Conservation (phyloP, 345 rosid species). For the Brassica carinata region DNA sequence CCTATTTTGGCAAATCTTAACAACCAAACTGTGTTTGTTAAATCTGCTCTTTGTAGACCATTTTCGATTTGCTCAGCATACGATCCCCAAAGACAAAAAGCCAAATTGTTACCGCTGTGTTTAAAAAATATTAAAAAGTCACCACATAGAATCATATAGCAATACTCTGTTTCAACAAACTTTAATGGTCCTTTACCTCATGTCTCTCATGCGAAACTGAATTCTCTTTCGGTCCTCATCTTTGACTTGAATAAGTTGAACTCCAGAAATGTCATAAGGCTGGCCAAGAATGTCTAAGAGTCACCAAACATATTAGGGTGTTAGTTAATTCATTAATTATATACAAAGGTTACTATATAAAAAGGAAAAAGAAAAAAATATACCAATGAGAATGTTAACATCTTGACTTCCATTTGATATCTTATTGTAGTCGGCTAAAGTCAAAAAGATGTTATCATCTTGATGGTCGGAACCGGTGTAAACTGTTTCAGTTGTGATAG, state of each 20-base stretch:
- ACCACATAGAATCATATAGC: no score
- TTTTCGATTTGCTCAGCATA: background rate
- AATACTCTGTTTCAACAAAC: background rate
- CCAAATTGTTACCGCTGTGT: background rate
- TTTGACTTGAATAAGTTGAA: background rate
- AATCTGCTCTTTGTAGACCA: background rate
- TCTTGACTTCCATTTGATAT: no score
- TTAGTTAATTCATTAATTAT: background rate
- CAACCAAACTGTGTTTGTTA: background rate
- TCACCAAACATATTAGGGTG: background rate
- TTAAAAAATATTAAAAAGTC: no score
- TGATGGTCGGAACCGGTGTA: no score
- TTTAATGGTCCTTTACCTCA: background rate
- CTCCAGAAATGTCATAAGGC: background rate
- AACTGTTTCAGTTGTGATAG: no score
- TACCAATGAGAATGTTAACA: no score
- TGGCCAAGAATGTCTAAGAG: background rate
- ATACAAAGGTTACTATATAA: background rate
- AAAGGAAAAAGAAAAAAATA: no score
- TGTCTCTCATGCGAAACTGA: background rate
- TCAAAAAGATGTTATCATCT: no score
- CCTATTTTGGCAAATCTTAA: background rate
- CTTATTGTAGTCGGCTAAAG: no score
- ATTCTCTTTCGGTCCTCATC: background rate
- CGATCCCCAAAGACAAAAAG: background rate